Conservation (phyloP, 2,329 filamentous ascomycete genomes). For the Davidsoniella eucalypti region DNA sequence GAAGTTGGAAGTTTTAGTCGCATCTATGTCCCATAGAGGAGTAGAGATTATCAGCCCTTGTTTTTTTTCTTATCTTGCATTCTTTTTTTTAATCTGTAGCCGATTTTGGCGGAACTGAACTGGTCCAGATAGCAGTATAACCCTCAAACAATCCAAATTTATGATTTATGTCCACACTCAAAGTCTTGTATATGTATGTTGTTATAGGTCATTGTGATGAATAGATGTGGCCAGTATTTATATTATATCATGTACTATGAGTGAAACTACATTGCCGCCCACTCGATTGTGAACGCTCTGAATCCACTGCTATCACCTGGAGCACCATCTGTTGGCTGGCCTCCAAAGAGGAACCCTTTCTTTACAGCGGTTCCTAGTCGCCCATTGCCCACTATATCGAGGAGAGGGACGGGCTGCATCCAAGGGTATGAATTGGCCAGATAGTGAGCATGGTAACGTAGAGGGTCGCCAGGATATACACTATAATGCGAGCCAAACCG, state of each 20-base stretch:
- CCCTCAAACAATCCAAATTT: no score
- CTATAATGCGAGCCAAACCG: conserved; percentile 91
- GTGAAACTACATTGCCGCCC: conserved; percentile 63
- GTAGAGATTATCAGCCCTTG: background rate
- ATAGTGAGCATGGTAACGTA: conserved; percentile 93
- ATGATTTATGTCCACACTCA: no score
- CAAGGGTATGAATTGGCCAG: conserved; percentile 70
- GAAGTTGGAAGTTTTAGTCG: conserved; percentile 80
- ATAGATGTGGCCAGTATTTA: background rate
- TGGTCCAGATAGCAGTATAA: no score
- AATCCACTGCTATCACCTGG: conserved; percentile 27
- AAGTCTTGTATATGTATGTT: no score
- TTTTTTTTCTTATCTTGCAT: conserved; percentile 6
- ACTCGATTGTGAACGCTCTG: conserved; percentile 73
- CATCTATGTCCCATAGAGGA: conserved; percentile 60
- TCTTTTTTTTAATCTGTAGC: background rate
- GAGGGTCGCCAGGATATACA: conserved; percentile 85
- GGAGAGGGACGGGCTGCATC: conserved; percentile 70
- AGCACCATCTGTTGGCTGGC: conserved; percentile 29
- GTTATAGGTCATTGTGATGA: no score
- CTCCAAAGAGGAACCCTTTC: conserved; percentile 82
- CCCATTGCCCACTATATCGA: conserved; percentile 75
- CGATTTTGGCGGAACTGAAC: no score
- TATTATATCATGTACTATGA: conserved; percentile 7
- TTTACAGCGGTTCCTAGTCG: conserved; percentile 87